Evolutionary conservation across 2,329 filamentous ascomycete genomes (phyloP), one percentile per base, ranked within the genome.

Genomic region (Aspergillus ustus): DNA sequence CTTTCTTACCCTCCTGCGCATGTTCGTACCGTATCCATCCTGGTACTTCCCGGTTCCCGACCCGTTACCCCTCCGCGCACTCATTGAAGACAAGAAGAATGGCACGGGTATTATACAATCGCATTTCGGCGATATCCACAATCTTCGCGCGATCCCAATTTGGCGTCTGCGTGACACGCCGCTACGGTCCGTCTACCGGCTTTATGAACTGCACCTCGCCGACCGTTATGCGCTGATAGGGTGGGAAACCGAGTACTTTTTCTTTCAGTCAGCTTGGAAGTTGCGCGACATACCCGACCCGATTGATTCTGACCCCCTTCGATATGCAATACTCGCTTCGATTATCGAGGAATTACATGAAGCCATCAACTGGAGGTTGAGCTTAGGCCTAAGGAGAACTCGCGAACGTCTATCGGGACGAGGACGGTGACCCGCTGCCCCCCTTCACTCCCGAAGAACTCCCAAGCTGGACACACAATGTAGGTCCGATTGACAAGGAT

Each of bases 1-100:
- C 9, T 50, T 67, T 4, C 61, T 67, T 6, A 49, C 63, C 2
- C 61, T 73, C 3, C 37, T 73, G 8, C 63, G 64, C 20, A 25
- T 73, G 50, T 66, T 70, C 22, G 60, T 69, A 8, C 69, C 70
- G 7, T 68, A 64, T 22, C 71, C 69, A 15, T 61, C 64, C 40
- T 72, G 69, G 69, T 61, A 59, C n/a, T 69, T 72, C 15, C 59
- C 60, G 6, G 55, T 73, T 3, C 68, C 72, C 2, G 67, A 59
- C 0, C 63, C 63, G n/a, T 54, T 67, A 6, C 51, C 70, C 37
- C 61, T 64, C 4, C 56, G 57, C 8, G 59, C 49, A 8, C 54
- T 69, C 2, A 61, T 67, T 13, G 60, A 69, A 15, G 53, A 56
- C 44, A 25, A 31, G n/a, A 56, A 49, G 7, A 60, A 67, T 4